Evolutionary conservation across 345 rosid genomes (phyloP).

Genomic region (Angophora floribunda): DNA sequence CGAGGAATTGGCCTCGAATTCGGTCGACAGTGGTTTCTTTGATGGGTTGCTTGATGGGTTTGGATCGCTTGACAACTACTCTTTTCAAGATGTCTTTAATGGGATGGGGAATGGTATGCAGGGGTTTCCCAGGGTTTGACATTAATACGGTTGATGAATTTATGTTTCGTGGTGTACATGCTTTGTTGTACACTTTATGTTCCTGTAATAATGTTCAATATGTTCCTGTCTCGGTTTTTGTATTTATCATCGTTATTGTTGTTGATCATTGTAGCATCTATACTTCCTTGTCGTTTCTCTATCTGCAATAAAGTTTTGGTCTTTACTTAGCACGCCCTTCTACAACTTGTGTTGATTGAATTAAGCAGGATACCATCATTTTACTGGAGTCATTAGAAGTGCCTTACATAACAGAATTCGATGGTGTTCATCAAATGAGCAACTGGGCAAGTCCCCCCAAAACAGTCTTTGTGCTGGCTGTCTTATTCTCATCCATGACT

Average conservation of each 20-base stretch:
- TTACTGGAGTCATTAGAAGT: background rate
- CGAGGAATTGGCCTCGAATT: background rate
- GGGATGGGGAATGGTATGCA: slow-evolving; percentile 2
- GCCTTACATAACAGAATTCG: background rate
- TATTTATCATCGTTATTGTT: background rate
- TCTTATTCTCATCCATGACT: background rate
- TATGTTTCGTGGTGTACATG: background rate
- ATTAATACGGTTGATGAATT: background rate
- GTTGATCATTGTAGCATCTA: background rate
- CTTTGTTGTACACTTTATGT: background rate
- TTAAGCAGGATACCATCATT: background rate
- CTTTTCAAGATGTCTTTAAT: slow-evolving; percentile 26
- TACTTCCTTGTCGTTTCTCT: background rate
- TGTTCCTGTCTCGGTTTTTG: background rate
- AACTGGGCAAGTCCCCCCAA: background rate
- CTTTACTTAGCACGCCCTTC: background rate
- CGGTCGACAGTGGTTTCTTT: slow-evolving; percentile 10
- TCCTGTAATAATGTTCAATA: background rate
- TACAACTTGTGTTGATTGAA: background rate
- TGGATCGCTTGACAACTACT: slow-evolving; percentile 20
- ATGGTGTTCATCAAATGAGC: background rate
- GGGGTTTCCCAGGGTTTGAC: background rate
- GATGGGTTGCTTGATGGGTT: slow-evolving; percentile 41
- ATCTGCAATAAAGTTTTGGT: background rate
- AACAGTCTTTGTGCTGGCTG: background rate